These are phyloP conservation scores for Acer campestre DNA, from an alignment of 345 rosid genomes.

Conservation along the genomic window DNA sequence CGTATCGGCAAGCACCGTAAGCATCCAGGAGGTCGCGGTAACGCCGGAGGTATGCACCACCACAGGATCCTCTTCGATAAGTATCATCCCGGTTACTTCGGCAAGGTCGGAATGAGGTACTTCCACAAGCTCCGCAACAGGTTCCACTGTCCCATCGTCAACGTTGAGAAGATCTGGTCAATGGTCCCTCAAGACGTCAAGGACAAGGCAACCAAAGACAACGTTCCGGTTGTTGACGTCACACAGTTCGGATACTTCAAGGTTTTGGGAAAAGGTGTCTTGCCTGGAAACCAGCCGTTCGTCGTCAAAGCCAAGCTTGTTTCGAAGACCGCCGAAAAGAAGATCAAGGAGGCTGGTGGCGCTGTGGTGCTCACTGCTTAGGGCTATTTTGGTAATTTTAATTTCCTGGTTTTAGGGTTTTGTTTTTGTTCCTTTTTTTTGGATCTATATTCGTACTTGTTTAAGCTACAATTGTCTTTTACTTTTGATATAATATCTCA, in stretches of 20 bases:
- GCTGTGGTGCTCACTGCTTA: constrained; percentile 80
- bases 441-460: background rate
- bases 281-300: constrained; percentile 70
- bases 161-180: constrained; percentile 84
- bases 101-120: constrained; percentile 91
- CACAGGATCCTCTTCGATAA: constrained; percentile 92
- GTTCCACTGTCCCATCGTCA: constrained; percentile 78
- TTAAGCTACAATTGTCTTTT: background rate
- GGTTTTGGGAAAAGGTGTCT: constrained; percentile 77
- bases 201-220: constrained; percentile 60
- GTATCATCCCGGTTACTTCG: constrained; percentile 87
- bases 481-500: background rate
- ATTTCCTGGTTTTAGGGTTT: background rate
- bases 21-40: constrained; percentile 91
- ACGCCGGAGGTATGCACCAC: constrained; percentile 94
- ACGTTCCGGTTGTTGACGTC: constrained; percentile 67
- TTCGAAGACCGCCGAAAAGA: constrained; percentile 78
- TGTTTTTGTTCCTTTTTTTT: background rate
- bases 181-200: constrained; percentile 67
- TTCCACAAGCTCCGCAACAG: constrained; percentile 85
- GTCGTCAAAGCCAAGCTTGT: constrained; percentile 80
- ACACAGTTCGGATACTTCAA: constrained; percentile 78
- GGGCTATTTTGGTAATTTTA: constrained; percentile 25
- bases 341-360: constrained; percentile 84
- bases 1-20: constrained; percentile 85